Evolutionary conservation across 441 rosid genomes (phyloP).

Genomic region (Viola pubescens): DNA sequence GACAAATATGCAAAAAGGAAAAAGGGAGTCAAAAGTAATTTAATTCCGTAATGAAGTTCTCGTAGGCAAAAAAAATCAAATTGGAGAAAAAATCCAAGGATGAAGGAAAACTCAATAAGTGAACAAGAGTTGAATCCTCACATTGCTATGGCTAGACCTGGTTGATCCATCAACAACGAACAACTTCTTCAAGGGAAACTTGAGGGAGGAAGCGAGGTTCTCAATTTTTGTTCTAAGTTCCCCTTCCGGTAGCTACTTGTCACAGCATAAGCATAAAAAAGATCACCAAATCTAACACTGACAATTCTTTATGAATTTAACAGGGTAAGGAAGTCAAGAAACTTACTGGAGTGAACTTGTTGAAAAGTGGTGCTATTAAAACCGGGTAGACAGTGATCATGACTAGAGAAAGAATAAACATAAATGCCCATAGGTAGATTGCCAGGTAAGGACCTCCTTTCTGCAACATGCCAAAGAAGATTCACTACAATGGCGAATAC

Average conservation of each 20-base stretch:
- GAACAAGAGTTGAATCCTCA: constrained; percentile 31
- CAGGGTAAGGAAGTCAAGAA: constrained; percentile 12
- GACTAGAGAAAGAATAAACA: constrained; percentile 85
- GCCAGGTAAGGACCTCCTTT: constrained; percentile 99
- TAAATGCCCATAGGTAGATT: constrained; percentile 96
- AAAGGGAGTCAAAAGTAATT: too few species aligned
- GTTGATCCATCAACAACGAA: constrained; percentile 98
- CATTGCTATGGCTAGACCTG: constrained; percentile 99
- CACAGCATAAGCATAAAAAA: constrained; percentile 14
- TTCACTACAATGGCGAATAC: background rate
- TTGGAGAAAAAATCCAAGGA: too few species aligned
- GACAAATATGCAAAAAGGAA: too few species aligned
- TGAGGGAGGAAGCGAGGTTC: constrained; percentile 79
- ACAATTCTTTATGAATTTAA: constrained; percentile 4
- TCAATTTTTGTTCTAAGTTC: constrained; percentile 72
- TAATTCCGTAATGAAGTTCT: too few species aligned
- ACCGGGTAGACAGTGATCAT: constrained; percentile 92
- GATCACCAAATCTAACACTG: constrained; percentile 9
- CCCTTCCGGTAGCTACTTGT: constrained; percentile 82
- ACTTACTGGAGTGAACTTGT: constrained; percentile 94
- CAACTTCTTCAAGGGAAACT: constrained; percentile 85
- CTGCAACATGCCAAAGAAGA: constrained; percentile 37
- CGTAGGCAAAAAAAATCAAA: too few species aligned
- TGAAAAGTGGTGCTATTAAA: constrained; percentile 89
- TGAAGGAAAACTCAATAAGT: background rate